These are phyloP conservation scores for Ceriops decandra DNA, from an alignment of 345 rosid genomes.

Conservation along the genomic window DNA sequence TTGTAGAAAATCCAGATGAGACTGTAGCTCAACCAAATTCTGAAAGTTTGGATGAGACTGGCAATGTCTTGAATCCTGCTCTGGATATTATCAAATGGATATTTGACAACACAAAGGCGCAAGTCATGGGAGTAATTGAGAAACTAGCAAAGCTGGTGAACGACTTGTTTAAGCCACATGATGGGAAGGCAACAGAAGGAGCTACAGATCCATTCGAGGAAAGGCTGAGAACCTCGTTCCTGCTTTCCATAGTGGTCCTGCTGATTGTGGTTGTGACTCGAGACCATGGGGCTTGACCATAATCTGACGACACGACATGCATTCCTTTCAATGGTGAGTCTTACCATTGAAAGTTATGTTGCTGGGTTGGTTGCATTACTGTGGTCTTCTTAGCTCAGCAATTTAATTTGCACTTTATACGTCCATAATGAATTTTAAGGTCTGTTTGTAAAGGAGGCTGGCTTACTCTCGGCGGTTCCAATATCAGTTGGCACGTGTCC, in stretches of 20 bases:
- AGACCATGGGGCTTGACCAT: slow-evolving; percentile 42
- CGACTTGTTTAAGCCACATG: slow-evolving; percentile 43
- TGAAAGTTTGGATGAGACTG: slow-evolving; percentile 35
- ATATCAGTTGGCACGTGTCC: no score
- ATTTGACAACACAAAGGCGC: slow-evolving; percentile 44
- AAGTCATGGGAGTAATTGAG: slow-evolving; percentile 47
- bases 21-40: not conserved
- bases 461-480: no score
- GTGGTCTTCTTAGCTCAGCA: not conserved
- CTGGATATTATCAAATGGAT: slow-evolving; percentile 42
- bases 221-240: slow-evolving; percentile 61
- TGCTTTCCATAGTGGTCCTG: slow-evolving; percentile 61
- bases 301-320: slow-evolving; percentile 31
- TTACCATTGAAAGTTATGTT: not conserved
- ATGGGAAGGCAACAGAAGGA: slow-evolving; percentile 26
- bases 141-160: slow-evolving; percentile 43
- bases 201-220: slow-evolving; percentile 41
- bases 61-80: slow-evolving; percentile 33
- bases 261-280: slow-evolving; percentile 68
- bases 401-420: no score
- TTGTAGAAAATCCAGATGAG: not conserved
- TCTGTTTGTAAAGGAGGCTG: no score
- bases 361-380: not conserved
- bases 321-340: not conserved
- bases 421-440: no score